Conservation (phyloP, 2,329 filamentous ascomycete genomes). For the Arachnopeziza araneosa region DNA sequence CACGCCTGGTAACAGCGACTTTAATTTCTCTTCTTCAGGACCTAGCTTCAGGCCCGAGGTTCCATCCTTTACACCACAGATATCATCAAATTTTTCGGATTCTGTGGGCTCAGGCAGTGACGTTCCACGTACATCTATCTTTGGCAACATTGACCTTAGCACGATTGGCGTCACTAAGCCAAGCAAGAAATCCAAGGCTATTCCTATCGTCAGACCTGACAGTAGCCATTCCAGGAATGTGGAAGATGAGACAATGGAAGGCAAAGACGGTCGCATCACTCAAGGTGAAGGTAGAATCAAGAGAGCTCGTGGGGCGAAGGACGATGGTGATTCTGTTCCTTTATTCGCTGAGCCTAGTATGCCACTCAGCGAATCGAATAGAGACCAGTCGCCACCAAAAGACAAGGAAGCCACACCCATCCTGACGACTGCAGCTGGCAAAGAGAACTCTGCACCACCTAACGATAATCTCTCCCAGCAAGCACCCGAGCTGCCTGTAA, state of each 20-base stretch:
- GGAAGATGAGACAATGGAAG: conserved; percentile 40
- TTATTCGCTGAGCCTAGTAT: conserved; percentile 60
- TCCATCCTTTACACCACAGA: conserved; percentile 64
- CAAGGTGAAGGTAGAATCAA: conserved; percentile 67
- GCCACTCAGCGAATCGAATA: conserved; percentile 30
- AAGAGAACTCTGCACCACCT: conserved; percentile 28
- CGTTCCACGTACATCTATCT: conserved; percentile 47
- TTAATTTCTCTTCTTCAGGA: conserved; percentile 62
- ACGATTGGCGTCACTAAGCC: conserved; percentile 59
- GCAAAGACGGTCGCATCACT: conserved; percentile 55
- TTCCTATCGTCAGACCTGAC: conserved; percentile 70
- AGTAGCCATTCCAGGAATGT: conserved; percentile 40
- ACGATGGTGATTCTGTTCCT: conserved; percentile 67
- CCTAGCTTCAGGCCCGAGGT: conserved; percentile 72
- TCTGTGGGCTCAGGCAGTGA: conserved; percentile 45
- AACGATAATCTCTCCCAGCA: conserved; percentile 6
- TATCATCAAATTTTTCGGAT: conserved; percentile 37
- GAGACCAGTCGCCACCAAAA: conserved; percentile 29
- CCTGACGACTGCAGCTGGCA: conserved; percentile 20
- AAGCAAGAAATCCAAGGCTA: conserved; percentile 70
- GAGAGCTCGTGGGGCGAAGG: conserved; percentile 60
- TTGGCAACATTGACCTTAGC: conserved; percentile 62
- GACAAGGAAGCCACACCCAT: conserved; percentile 20
- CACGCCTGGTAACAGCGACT: conserved; percentile 58
- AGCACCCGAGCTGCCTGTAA: conserved; percentile 33